A percentile compares a stretch with the other conserved stretches of the same genome.
These are phyloP conservation scores for Fusarium paranaense DNA, from an alignment of 2,329 filamentous ascomycete genomes.

Conservation along the genomic window DNA sequence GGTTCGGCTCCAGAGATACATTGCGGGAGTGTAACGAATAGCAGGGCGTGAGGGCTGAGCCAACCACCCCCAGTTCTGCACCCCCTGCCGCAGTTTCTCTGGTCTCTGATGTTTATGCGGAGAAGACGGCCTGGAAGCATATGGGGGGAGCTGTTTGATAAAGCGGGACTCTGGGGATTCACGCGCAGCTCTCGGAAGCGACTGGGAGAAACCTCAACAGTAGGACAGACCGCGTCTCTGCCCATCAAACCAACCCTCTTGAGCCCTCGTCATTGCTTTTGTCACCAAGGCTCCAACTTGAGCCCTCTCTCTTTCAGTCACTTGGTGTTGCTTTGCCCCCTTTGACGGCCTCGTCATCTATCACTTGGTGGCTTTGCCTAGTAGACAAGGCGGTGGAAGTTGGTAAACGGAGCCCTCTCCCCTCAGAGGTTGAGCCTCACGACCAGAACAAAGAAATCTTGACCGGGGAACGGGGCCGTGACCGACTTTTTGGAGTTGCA, in stretches of 20 bases:
- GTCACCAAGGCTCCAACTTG: constrained; percentile 24
- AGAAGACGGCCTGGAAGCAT: constrained; percentile 31
- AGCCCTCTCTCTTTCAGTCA: constrained; percentile 12
- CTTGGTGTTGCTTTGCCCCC: constrained; percentile 11
- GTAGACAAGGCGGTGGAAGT: constrained; percentile 42
- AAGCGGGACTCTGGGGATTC: constrained; percentile 34
- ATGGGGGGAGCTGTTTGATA: constrained; percentile 41
- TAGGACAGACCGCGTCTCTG: constrained; percentile 36
- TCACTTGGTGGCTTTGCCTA: constrained; percentile 45
- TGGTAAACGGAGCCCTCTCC: constrained; percentile 33
- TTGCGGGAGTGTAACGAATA: constrained; percentile 42
- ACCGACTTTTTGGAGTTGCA: constrained; percentile 41
- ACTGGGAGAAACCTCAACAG: constrained; percentile 35
- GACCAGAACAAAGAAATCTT: constrained; percentile 39
- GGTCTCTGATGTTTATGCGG: constrained; percentile 35
- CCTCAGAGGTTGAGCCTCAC: constrained; percentile 30
- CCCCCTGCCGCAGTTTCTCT: constrained; percentile 35
- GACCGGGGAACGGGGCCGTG: constrained; percentile 31
- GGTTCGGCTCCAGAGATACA: constrained; percentile 30
- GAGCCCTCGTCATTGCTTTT: constrained; percentile 27
- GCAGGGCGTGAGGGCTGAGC: constrained; percentile 29
- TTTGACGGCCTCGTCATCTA: constrained; percentile 39
- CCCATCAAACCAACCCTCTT: constrained; percentile 30
- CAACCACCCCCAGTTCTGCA: constrained; percentile 34
- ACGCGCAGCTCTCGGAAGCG: constrained; percentile 23